Conservation (phyloP, 306 rosid species). For the Glycyrrhiza uralensis region DNA sequence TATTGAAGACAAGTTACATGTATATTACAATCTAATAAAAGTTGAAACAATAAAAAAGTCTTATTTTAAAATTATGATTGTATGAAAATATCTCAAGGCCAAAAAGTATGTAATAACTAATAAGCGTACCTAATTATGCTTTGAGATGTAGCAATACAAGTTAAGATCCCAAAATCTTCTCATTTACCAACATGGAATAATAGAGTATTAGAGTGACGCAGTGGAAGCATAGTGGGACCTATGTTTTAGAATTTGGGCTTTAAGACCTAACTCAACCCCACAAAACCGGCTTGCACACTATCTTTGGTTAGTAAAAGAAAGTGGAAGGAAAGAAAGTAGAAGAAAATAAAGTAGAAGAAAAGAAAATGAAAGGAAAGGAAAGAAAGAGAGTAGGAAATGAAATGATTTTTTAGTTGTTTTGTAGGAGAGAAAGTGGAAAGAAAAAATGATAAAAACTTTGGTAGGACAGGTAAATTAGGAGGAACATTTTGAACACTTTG, state of each 20-base stretch:
- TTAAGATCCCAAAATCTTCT: not conserved
- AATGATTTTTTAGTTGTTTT: no score
- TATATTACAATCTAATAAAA: not conserved
- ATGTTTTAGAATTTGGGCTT: no score
- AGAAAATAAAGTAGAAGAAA: no score
- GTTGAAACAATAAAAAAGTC: not conserved
- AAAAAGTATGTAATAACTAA: not conserved
- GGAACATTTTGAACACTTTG: not conserved
- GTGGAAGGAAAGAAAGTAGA: no score
- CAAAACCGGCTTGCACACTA: no score
- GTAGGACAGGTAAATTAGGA: not conserved
- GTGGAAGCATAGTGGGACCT: no score
- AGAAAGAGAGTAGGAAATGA: no score
- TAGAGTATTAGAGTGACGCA: not conserved
- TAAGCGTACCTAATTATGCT: not conserved
- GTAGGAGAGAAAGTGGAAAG: not conserved
- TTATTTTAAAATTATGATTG: no score
- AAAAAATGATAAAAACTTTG: no score
- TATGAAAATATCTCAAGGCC: not conserved
- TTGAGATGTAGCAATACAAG: not conserved
- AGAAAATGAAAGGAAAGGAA: no score
- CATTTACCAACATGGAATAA: not conserved
- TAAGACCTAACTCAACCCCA: no score
- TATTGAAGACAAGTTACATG: not conserved
- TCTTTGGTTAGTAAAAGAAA: no score